phyloP scores from a whole-genome alignment of 2,329 filamentous ascomycete species.

The Microcyclosporella mali region DNA sequence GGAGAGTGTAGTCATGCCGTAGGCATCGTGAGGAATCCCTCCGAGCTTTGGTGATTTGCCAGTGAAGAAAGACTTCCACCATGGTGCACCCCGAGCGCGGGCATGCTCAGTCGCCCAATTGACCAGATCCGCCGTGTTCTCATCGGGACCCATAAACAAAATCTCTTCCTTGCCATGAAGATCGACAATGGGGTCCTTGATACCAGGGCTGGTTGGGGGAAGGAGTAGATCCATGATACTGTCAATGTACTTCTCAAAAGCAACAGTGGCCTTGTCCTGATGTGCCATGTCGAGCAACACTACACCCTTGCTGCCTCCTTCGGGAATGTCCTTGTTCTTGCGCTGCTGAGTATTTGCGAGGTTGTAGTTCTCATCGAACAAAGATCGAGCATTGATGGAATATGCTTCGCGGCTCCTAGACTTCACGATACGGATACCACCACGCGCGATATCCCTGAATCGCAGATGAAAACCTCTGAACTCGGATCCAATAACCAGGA shows the following conservation, averaged over 20 bases:
- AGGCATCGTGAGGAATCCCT: slow-evolving; percentile 90
- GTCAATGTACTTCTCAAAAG: slow-evolving; percentile 99
- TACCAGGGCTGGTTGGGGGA: slow-evolving; percentile 82
- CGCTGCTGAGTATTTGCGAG: slow-evolving; percentile 97
- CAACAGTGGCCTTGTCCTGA: slow-evolving; percentile 84
- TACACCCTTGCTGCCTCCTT: slow-evolving; percentile 96
- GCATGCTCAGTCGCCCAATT: slow-evolving; percentile 99
- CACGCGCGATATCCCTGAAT: slow-evolving; percentile 93
- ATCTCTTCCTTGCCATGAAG: slow-evolving; percentile 93
- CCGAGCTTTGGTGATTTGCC: slow-evolving; percentile 95
- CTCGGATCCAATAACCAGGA: slow-evolving; percentile 93
- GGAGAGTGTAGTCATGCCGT: slow-evolving; percentile 96
- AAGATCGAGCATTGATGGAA: slow-evolving; percentile 86
- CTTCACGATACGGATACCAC: slow-evolving; percentile 97
- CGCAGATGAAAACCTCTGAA: slow-evolving; percentile 95
- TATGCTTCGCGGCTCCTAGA: slow-evolving; percentile 94
- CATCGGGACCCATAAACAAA: slow-evolving; percentile 95
- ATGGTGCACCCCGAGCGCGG: slow-evolving; percentile 75
- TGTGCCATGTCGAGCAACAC: slow-evolving; percentile 89
- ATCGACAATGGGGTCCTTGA: slow-evolving; percentile 98
- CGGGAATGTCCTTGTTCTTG: slow-evolving; percentile 99
- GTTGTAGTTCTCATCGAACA: slow-evolving; percentile 99
- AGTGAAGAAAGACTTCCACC: slow-evolving; percentile 99
- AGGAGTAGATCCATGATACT: slow-evolving; percentile 93
- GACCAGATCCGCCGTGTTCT: slow-evolving; percentile 96